These are phyloP conservation scores for Paramecium bursaria DNA, from an alignment of 73 alveolate genomes.

Conservation along the genomic window DNA sequence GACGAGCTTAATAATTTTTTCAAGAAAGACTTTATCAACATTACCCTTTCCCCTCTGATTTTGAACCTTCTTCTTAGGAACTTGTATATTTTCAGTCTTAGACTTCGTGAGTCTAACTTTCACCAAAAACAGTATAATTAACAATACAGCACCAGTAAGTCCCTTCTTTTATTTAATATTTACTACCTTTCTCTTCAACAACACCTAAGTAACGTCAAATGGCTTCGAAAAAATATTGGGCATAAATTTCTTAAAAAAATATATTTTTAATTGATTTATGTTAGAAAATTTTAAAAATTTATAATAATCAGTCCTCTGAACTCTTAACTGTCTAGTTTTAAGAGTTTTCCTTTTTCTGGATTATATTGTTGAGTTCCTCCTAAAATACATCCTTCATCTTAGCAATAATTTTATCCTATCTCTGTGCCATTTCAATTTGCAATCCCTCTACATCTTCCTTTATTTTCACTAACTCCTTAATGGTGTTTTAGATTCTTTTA, in stretches of 20 bases:
- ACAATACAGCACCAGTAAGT: constrained; percentile 42
- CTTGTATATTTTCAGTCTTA: constrained; percentile 49
- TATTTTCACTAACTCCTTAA: constrained; percentile 36
- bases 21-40: constrained; percentile 83
- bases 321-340: constrained; percentile 18
- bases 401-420: constrained; percentile 22
- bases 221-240: too few relatives aligned
- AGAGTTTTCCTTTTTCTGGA: constrained; percentile 35
- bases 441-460: constrained; percentile 37
- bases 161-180: too few relatives aligned
- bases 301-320: constrained; percentile 39
- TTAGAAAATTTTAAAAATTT: too few relatives aligned
- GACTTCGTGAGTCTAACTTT: constrained; percentile 49
- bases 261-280: too few relatives aligned
- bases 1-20: constrained; percentile 72
- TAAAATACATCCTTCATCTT: constrained; percentile 27
- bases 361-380: constrained; percentile 45
- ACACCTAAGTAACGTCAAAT: too few relatives aligned
- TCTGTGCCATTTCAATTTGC: background rate
- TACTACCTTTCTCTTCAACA: too few relatives aligned
- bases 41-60: constrained; percentile 78
- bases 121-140: constrained; percentile 18
- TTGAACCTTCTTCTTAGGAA: constrained; percentile 28
- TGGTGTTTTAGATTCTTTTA: constrained; percentile 28
- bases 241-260: too few relatives aligned